Evolutionary conservation across 1,139 yeast species (phyloP).

Genomic region (Arxiozyma bovina): DNA sequence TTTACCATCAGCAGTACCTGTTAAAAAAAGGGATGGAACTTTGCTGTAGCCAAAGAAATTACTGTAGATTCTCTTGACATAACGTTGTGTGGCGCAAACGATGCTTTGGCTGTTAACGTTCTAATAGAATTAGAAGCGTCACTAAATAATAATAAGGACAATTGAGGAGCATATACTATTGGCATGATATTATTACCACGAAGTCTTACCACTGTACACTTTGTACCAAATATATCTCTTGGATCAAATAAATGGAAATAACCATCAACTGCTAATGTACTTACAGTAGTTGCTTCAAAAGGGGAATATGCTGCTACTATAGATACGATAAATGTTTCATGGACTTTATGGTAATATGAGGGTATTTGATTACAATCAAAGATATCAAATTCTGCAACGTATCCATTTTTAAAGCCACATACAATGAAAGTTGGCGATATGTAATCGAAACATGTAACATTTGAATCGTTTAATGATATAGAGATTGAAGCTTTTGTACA

Average conservation of each 20-base stretch:
- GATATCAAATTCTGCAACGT: slow-evolving; percentile 53
- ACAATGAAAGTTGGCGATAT: slow-evolving; percentile 41
- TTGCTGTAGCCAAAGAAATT: slow-evolving; percentile 35
- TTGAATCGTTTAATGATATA: slow-evolving; percentile 25
- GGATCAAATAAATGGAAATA: slow-evolving; percentile 37
- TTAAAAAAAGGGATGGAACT: slow-evolving; percentile 50
- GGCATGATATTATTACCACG: slow-evolving; percentile 31
- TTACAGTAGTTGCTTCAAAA: slow-evolving; percentile 35
- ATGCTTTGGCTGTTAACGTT: slow-evolving; percentile 34
- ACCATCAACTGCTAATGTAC: slow-evolving; percentile 44
- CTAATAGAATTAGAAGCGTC: slow-evolving; percentile 38
- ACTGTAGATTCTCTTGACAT: slow-evolving; percentile 36
- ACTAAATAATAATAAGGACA: slow-evolving; percentile 34
- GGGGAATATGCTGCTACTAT: slow-evolving; percentile 38
- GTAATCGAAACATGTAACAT: slow-evolving; percentile 49
- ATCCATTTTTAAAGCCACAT: slow-evolving; percentile 61
- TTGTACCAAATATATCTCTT: slow-evolving; percentile 35
- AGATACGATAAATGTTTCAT: slow-evolving; percentile 44
- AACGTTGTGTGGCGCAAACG: slow-evolving; percentile 32
- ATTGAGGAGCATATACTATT: slow-evolving; percentile 33
- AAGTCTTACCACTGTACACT: slow-evolving; percentile 30
- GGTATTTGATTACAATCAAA: slow-evolving; percentile 35
- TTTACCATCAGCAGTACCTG: slow-evolving; percentile 59
- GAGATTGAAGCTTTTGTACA: slow-evolving; percentile 17
- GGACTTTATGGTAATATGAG: slow-evolving; percentile 40